Conservation (phyloP, 495 filamentous ascomycete species). For the Filosporella fistucella region DNA sequence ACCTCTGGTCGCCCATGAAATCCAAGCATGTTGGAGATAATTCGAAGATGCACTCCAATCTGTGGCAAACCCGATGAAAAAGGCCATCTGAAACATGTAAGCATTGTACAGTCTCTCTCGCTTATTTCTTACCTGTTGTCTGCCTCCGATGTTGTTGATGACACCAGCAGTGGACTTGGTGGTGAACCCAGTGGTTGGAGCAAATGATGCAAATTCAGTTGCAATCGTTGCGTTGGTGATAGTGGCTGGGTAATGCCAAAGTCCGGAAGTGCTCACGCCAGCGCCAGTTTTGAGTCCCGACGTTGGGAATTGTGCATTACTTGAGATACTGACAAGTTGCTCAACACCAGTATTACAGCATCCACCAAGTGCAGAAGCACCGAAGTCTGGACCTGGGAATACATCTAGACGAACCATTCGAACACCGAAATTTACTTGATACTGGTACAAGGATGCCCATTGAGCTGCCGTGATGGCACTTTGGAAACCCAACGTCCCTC, state of each 20-base stretch:
- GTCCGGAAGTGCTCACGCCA: slow-evolving; percentile 46
- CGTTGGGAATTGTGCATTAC: slow-evolving; percentile 42
- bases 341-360: slow-evolving; percentile 47
- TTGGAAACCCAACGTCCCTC: slow-evolving; percentile 31
- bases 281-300: slow-evolving; percentile 41
- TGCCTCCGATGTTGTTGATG: slow-evolving; percentile 53
- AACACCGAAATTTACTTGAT: slow-evolving; percentile 53
- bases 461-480: slow-evolving; percentile 53
- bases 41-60: slow-evolving; percentile 52
- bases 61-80: slow-evolving; percentile 51
- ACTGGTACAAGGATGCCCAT: slow-evolving; percentile 51
- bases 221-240: slow-evolving; percentile 49
- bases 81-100: slow-evolving; percentile 46
- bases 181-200: slow-evolving; percentile 24
- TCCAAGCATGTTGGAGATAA: slow-evolving; percentile 59
- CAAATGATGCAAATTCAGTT: slow-evolving; percentile 49
- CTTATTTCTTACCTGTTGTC: slow-evolving; percentile 47
- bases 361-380: slow-evolving; percentile 35
- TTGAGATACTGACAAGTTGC: slow-evolving; percentile 45
- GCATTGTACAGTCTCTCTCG: slow-evolving; percentile 43
- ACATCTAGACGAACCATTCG: slow-evolving; percentile 59
- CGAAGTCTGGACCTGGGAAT: slow-evolving; percentile 48
- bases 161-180: slow-evolving; percentile 42
- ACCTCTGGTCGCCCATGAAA: slow-evolving; percentile 57
- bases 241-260: slow-evolving; percentile 54